Base-by-base conservation (phyloP, 495 filamentous ascomycete species). In the Staphylotrichum longicolle region DNA sequence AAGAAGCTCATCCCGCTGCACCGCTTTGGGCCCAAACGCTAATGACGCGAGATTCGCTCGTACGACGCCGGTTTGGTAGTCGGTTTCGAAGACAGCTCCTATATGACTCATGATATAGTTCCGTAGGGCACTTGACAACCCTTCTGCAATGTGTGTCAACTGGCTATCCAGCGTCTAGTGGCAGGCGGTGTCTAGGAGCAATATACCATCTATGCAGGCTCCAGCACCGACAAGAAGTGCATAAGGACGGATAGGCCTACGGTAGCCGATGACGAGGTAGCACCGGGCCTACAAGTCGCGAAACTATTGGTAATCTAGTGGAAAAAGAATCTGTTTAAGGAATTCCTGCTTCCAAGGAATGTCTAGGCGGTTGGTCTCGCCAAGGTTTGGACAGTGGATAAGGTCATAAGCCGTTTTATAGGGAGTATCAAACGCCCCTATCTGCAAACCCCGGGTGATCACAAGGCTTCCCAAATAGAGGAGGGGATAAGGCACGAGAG, bases 141-240 rank as follows among this genome's bases (percentile, higher is more conserved):
- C 53, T 2, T 55, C 59, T 61, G 52, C 41, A 61, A 54, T 41
- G n/a, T n/a, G 58, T 44, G 40, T 61, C 10, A 61, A 54, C 50
- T 48, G 40, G 56, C 42, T 9, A n/a, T 39, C 41, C 41, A 32
- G 53, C 39, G 41, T 61, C 42, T 37, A 54, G 59, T 42, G 51
- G 33, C 34, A 27, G 51, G 55, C 15, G 34, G 35, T 61, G 34
- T 55, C 59, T 9, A n/a, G 14, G 20, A 60, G 58, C 9, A 61
- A 61, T 33, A 20, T 61, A 61, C 61, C 32, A 63, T 63, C 61
- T n/a, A 63, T 54, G 14, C 40, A 27, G 61, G 61, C 61, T 52
- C 61, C n/a, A 63, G 61, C 54, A 27, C 61, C 52, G 39, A 63
- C 61, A 30, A 46, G 39, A 55, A 63, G 49, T 46, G 61, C 30